Percentiles rank a stretch among this genome's conserved stretches.
Evolutionary conservation across 2,329 filamentous ascomycete species (phyloP).

Genomic region (Arthrobotrys megalospora): DNA sequence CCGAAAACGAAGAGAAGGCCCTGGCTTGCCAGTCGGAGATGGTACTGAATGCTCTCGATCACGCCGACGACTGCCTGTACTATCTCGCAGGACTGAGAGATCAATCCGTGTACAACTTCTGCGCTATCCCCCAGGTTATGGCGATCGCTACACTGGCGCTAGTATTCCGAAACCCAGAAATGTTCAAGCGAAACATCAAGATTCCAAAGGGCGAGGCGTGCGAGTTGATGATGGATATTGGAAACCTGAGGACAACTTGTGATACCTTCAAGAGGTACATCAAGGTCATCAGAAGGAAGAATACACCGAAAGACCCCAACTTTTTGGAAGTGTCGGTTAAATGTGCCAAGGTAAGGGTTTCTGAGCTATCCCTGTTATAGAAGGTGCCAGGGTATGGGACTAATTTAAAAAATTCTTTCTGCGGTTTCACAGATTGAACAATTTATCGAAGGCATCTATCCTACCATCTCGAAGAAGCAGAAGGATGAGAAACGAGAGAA

Average conservation of each 20-base stretch:
- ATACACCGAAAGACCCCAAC: slow-evolving; percentile 91
- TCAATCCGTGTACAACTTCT: slow-evolving; percentile 99
- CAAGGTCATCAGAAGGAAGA: slow-evolving; percentile 90
- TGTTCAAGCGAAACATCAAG: slow-evolving; percentile 92
- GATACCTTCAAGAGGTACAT: slow-evolving; percentile 84
- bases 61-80: slow-evolving; percentile 94
- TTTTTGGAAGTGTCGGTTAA: slow-evolving; percentile 92
- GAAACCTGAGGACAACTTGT: slow-evolving; percentile 86
- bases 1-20: slow-evolving; percentile 81
- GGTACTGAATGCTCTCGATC: slow-evolving; percentile 88
- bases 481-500: slow-evolving; percentile 67
- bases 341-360: slow-evolving; percentile 80
- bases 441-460: slow-evolving; percentile 95
- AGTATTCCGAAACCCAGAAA: slow-evolving; percentile 89
- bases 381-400: slow-evolving; percentile 7
- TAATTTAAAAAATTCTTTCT: slow-evolving; percentile 7
- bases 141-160: slow-evolving; percentile 94
- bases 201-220: slow-evolving; percentile 97
- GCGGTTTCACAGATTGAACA: slow-evolving; percentile 81
- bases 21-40: slow-evolving; percentile 92
- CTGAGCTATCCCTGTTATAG: slow-evolving; percentile 45
- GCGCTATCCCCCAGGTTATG: slow-evolving; percentile 96
- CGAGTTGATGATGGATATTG: slow-evolving; percentile 89
- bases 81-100: slow-evolving; percentile 96
- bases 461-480: slow-evolving; percentile 71